Base-by-base conservation (phyloP, 805 yeast species). In the Wickerhamomyces chambardii region DNA sequence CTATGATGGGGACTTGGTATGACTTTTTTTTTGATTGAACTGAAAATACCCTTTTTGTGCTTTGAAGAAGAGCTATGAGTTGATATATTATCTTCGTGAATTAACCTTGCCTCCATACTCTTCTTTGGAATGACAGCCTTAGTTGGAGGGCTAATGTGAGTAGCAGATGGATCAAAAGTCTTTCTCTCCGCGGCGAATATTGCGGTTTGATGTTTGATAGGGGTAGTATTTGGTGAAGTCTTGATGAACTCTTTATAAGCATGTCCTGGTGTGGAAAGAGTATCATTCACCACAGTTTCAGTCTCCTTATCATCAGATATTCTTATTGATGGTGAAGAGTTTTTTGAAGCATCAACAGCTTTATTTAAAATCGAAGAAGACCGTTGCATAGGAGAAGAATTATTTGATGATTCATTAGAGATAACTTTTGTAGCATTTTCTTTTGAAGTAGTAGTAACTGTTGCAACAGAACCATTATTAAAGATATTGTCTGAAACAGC, bases 191-290 rank as follows among this genome's bases (percentile, higher is more conserved):
- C n/a, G n/a, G 22, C 31, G 22, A 35, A 32, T 18, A 32, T 42
- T 41, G 34, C 28, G 39, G 36, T 44, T 42, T 9, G 45, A 34
- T 9, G 17, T 28, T 47, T 46, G 28, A 47, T 42, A 29, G 47
- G 40, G 9, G 38, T 38, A 6, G 27, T 12, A 5, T 6, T 8
- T 12, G 27, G 27, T 12, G 27, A 24, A 4, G 27, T 24, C 27
- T 24, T 24, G 6, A 24, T 14, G 12, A 24, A 24, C 12, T 24
- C 27, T 11, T 24, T 24, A 11, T 24, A 24, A 24, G 12, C 27
- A 24, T 24, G 27, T 6, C 14, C 27, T 2, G 27, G 15, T 24
- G 9, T 24, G 4, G 27, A 11, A 11, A 11, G 12, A 6, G 14
- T 4, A 10, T 19, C 10, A 10, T 8, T 19, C 10, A 10, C 12